A percentile compares a stretch with the other conserved stretches of the same genome.
Evolutionary conservation across 371 early-diverging fungal genomes (phyloP).

Genomic region (Coemansia sp.): DNA sequence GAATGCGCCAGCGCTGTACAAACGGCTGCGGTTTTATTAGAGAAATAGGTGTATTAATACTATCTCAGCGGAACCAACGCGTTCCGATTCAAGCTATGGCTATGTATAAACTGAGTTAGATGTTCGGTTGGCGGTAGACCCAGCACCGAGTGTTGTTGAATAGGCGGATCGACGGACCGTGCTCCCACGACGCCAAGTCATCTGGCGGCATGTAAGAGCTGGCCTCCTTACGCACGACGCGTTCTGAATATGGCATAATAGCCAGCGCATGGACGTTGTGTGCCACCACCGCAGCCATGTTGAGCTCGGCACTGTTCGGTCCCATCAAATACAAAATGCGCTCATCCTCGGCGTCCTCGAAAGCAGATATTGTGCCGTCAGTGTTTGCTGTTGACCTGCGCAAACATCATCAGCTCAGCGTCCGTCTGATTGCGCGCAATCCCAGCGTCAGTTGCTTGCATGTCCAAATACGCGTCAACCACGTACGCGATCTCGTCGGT

Average conservation of each 20-base stretch:
- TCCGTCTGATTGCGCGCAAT: constrained; percentile 90
- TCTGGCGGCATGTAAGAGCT: constrained; percentile 84
- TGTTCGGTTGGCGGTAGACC: constrained; percentile 50
- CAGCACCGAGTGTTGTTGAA: constrained; percentile 81
- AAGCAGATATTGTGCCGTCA: constrained; percentile 95
- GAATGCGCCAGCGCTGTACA: no score
- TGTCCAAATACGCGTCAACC: constrained; percentile 77
- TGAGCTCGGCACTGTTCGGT: constrained; percentile 63
- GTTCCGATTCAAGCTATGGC: no score
- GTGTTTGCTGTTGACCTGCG: constrained; percentile 98
- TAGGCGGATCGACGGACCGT: constrained; percentile 84
- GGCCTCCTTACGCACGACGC: constrained; percentile 76
- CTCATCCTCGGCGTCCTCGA: constrained; percentile 25
- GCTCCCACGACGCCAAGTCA: constrained; percentile 60
- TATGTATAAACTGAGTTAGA: background rate
- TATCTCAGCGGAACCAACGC: no score
- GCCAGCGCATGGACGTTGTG: no score
- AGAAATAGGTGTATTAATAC: no score
- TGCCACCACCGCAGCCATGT: no score
- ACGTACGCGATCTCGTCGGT: constrained; percentile 94
- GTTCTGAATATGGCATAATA: constrained; percentile 98
- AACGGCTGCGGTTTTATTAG: no score
- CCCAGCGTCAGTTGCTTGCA: constrained; percentile 24
- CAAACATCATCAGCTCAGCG: constrained; percentile 98
- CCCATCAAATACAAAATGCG: constrained; percentile 82